Evolutionary conservation across 2,329 filamentous ascomycete species (phyloP), one percentile per base, ranked within the genome.

Genomic region (Cladorrhinum sp.): DNA sequence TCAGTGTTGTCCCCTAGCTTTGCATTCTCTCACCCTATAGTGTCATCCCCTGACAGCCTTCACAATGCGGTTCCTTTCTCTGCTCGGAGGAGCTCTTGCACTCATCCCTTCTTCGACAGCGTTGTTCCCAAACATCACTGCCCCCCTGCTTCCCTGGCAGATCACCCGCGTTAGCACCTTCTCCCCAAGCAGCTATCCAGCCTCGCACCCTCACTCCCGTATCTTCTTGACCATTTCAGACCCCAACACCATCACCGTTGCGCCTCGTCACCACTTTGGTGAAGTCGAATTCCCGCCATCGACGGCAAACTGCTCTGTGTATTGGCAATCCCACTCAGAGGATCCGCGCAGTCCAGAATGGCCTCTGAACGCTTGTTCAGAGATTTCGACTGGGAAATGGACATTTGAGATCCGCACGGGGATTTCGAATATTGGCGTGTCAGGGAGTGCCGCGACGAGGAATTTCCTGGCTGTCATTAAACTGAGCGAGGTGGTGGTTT

Each of bases 171-270:
- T 73, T 1, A 28, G 48, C 1, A 69, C 70, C 0, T 66, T 58
- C 56, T 66, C 66, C 4, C 71, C 71, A 7, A 70, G 70, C 1
- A 67, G 68, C 7, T 63, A 67, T 20, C 69, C 70, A 1, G 67
- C 63, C 1, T 66, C 21, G n/a, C 66, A 54, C 30, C 60, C 64
- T 12, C 52, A 65, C 56, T 69, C 63, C 10, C 52, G 58, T 28
- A 52, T 72, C 21, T 56, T 50, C 53, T 65, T 65, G 16, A 65
- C 64, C 42, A 71, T 73, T 64, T 57, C 61, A 12, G 70, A 71
- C 52, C 68, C 70, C n/a, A 66, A 67, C 62, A 62, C 65, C 49
- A 67, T 68, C 28, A 46, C 42, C 16, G 52, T 62, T 49, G 62
- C 65, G 2, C 63, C 60, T 9, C n/a, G 58, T 1, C 65, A 63